These are phyloP conservation scores for Cytospora chrysosperma DNA, from an alignment of 2,329 filamentous ascomycete species.

Conservation along the genomic window DNA sequence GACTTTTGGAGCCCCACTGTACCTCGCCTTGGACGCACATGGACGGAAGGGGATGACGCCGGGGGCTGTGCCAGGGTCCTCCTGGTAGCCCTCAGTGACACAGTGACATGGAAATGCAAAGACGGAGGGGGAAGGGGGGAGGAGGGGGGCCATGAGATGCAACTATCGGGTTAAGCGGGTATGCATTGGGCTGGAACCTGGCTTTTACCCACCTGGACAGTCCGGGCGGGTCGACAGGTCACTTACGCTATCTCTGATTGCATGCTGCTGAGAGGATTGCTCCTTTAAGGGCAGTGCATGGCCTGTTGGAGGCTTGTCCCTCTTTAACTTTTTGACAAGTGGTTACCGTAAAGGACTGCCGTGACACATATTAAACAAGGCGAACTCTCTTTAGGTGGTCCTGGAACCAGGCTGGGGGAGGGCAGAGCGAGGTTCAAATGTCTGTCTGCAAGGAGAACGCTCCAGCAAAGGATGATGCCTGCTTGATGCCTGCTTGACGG, in stretches of 20 bases:
- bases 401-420: no score
- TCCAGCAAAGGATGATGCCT: constrained; percentile 15
- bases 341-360: not conserved
- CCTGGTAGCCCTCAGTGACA: constrained; percentile 8
- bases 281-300: not conserved
- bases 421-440: no score
- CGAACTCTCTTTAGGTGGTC: not conserved
- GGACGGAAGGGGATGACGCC: constrained; percentile 8
- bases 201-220: not conserved
- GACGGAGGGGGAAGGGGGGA: constrained; percentile 4
- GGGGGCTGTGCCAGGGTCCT: constrained; percentile 18
- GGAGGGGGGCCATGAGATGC: constrained; percentile 5
- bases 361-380: not conserved
- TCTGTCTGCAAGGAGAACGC: no score
- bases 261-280: not conserved
- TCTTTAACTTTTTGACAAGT: not conserved
- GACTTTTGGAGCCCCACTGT: no score
- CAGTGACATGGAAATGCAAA: constrained; percentile 5
- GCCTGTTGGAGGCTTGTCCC: not conserved
- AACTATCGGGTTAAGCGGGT: constrained; percentile 15
- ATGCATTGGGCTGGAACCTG: not conserved
- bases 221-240: not conserved
- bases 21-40: constrained; percentile 19
- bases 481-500: no score
- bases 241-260: constrained; percentile 2